phyloP scores from a whole-genome alignment of 1,284 basidiomycete genomes.

The Fomitopsis palustris region DNA sequence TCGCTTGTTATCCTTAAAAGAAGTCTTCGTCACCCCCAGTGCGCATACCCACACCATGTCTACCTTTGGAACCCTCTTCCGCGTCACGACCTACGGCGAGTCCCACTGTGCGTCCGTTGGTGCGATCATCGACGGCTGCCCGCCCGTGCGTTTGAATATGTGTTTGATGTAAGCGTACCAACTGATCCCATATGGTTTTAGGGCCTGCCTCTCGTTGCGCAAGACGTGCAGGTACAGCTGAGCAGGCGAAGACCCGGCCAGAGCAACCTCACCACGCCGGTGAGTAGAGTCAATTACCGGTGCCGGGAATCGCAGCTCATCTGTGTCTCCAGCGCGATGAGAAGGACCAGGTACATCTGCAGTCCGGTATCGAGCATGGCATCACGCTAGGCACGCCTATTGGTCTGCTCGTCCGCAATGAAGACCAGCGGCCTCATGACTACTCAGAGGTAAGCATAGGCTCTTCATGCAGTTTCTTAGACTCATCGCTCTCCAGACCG shows the following conservation, averaged over 20 bases:
- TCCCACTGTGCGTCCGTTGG: slow-evolving; percentile 97
- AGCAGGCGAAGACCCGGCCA: slow-evolving; percentile 93
- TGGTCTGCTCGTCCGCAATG: slow-evolving; percentile 93
- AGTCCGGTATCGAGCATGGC: slow-evolving; percentile 92
- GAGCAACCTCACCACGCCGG: slow-evolving; percentile 94
- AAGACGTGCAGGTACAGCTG: slow-evolving; percentile 91
- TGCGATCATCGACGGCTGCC: slow-evolving; percentile 96
- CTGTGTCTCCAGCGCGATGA: slow-evolving; percentile 75
- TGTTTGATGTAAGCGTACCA: background rate
- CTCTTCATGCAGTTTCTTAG: background rate
- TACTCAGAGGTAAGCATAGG: slow-evolving; percentile 69
- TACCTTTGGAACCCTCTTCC: slow-evolving; percentile 86
- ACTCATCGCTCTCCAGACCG: slow-evolving; percentile 47
- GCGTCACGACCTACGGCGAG: slow-evolving; percentile 98
- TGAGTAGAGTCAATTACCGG: slow-evolving; percentile 34
- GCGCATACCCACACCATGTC: slow-evolving; percentile 59
- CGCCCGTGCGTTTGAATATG: slow-evolving; percentile 62
- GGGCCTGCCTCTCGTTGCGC: slow-evolving; percentile 80
- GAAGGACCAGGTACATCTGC: slow-evolving; percentile 92
- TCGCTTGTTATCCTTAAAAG: background rate
- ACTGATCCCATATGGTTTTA: slow-evolving; percentile 28
- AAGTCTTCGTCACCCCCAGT: background rate
- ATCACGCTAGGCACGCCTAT: slow-evolving; percentile 98
- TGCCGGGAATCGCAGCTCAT: background rate
- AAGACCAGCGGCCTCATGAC: slow-evolving; percentile 98